These are phyloP conservation scores for Talaromyces borbonicus DNA, from an alignment of 495 filamentous ascomycete species.

Conservation along the genomic window DNA sequence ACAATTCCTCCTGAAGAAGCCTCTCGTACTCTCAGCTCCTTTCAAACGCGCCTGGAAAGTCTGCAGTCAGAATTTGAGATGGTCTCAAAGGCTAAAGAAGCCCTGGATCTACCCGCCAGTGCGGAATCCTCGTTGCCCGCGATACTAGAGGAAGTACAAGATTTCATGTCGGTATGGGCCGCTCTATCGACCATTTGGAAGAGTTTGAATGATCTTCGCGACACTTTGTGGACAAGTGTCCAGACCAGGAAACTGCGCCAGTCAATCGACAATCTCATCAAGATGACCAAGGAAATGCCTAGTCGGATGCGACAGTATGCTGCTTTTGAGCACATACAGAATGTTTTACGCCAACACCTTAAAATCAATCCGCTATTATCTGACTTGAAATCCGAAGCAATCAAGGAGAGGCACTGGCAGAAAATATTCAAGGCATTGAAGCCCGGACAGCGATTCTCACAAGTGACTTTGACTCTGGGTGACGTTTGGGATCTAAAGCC, in stretches of 20 bases:
- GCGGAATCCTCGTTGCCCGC: constrained; percentile 65
- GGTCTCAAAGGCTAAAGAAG: constrained; percentile 94
- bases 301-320: constrained; percentile 98
- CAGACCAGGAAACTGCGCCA: constrained; percentile 84
- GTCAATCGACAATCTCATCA: constrained; percentile 81
- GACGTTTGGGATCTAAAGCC: constrained; percentile 98
- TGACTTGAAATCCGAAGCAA: constrained; percentile 94
- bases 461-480: constrained; percentile 86
- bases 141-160: constrained; percentile 91
- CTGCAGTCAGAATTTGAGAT: constrained; percentile 82
- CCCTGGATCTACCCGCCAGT: constrained; percentile 75
- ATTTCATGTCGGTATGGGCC: constrained; percentile 97
- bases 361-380: constrained; percentile 81
- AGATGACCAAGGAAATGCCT: constrained; percentile 99
- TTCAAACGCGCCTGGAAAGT: constrained; percentile 70
- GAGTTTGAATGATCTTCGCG: constrained; percentile 85
- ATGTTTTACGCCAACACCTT: constrained; percentile 72
- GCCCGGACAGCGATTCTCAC: constrained; percentile 81
- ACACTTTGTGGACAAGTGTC: constrained; percentile 84
- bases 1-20: constrained; percentile 83
- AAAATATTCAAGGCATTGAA: constrained; percentile 94
- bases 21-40: constrained; percentile 64
- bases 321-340: constrained; percentile 95
- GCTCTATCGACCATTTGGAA: constrained; percentile 94
- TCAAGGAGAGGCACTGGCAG: constrained; percentile 91